Evolutionary conservation across 2,329 filamentous ascomycete species (phyloP).

Genomic region (Zalaria sp.): DNA sequence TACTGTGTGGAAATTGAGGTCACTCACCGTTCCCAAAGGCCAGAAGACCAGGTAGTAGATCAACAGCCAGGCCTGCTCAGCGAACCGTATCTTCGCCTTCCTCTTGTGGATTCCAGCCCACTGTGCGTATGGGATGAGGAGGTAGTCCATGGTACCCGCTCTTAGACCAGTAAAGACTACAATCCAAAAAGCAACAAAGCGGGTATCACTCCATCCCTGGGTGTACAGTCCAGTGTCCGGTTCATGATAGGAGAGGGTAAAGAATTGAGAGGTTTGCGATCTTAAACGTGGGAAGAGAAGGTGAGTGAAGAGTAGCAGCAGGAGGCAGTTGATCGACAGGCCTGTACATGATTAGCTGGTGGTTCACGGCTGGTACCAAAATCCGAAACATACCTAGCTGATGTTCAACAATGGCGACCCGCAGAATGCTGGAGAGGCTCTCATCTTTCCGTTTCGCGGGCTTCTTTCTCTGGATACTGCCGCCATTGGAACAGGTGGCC

Average conservation of each 20-base stretch:
- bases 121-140: slow-evolving; percentile 65
- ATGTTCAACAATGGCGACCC: slow-evolving; percentile 24
- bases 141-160: slow-evolving; percentile 73
- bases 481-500: slow-evolving; percentile 3
- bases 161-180: slow-evolving; percentile 78
- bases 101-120: slow-evolving; percentile 56
- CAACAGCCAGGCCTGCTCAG: slow-evolving; percentile 86
- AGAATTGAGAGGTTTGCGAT: slow-evolving; percentile 72
- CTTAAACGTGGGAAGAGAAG: slow-evolving; percentile 68
- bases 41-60: slow-evolving; percentile 75
- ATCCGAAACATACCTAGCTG: slow-evolving; percentile 21
- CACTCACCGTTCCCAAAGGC: slow-evolving; percentile 51
- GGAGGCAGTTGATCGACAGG: slow-evolving; percentile 72
- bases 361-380: background rate
- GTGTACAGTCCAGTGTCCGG: slow-evolving; percentile 53
- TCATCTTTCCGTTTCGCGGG: slow-evolving; percentile 12
- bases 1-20: too few species aligned
- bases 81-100: slow-evolving; percentile 71
- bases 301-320: slow-evolving; percentile 71
- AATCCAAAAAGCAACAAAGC: slow-evolving; percentile 64
- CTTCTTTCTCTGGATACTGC: slow-evolving; percentile 1
- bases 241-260: slow-evolving; percentile 74
- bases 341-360: slow-evolving; percentile 32
- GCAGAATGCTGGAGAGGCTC: slow-evolving; percentile 17
- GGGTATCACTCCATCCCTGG: slow-evolving; percentile 65